Percentiles rank a stretch among this genome's conserved stretches.
Conservation (phyloP, 495 filamentous ascomycete species). For the Penicillium desertorum region DNA sequence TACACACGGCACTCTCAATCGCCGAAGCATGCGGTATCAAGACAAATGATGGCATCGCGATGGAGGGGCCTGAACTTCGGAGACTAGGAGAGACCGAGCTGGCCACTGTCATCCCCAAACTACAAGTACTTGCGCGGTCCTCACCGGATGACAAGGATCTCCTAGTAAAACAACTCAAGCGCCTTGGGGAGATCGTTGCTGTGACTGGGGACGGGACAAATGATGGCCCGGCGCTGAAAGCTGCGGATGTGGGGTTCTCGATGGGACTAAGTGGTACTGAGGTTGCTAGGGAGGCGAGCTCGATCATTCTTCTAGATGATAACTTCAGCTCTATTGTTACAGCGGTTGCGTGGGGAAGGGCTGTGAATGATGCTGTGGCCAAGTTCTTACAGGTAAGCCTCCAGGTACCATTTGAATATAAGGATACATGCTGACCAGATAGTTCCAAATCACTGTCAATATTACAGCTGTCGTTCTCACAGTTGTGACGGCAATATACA, state of each 20-base stretch:
- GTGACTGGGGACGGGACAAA: slow-evolving; percentile 93
- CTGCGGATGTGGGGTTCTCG: slow-evolving; percentile 86
- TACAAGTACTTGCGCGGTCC: slow-evolving; percentile 83
- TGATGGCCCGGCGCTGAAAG: slow-evolving; percentile 81
- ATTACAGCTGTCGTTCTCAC: slow-evolving; percentile 82
- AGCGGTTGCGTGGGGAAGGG: slow-evolving; percentile 85
- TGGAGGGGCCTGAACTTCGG: slow-evolving; percentile 84
- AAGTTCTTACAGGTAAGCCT: slow-evolving; percentile 67
- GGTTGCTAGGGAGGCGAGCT: slow-evolving; percentile 88
- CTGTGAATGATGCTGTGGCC: slow-evolving; percentile 89
- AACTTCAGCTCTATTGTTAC: slow-evolving; percentile 88
- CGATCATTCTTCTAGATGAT: slow-evolving; percentile 91
- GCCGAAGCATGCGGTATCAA: slow-evolving; percentile 62
- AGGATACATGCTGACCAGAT: too few species aligned
- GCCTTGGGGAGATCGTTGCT: slow-evolving; percentile 75
- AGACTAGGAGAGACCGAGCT: slow-evolving; percentile 69
- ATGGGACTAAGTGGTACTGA: slow-evolving; percentile 92
- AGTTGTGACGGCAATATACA: slow-evolving; percentile 77
- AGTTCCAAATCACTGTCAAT: slow-evolving; percentile 87
- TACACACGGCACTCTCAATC: too few species aligned
- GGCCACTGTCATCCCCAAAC: slow-evolving; percentile 66
- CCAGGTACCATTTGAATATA: too few species aligned
- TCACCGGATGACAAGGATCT: slow-evolving; percentile 87
- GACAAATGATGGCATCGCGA: slow-evolving; percentile 66
- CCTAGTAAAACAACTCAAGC: slow-evolving; percentile 71